Percentiles rank a stretch among this genome's conserved stretches.
Conservation (phyloP, 768 basidiomycete genomes). For the Phallus indusiatus region DNA sequence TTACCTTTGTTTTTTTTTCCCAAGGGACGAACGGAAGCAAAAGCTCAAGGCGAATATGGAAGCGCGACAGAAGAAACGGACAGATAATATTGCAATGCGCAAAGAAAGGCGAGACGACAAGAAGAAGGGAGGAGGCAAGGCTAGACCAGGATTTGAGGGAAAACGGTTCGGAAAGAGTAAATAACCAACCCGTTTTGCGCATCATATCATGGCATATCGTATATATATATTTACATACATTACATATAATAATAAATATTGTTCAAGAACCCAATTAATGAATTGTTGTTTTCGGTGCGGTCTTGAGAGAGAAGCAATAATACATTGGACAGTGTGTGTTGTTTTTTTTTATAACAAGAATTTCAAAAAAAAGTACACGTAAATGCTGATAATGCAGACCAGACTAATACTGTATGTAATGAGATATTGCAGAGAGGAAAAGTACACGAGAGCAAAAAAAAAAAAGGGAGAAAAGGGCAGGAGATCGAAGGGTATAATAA, state of each 20-base stretch:
- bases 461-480: too few relatives aligned
- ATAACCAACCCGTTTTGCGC: conserved; percentile 1
- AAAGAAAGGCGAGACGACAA: conserved; percentile 65
- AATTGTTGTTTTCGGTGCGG: too few relatives aligned
- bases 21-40: conserved; percentile 87
- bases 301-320: too few relatives aligned
- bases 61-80: conserved; percentile 81
- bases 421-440: neutral
- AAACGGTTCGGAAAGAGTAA: conserved; percentile 53
- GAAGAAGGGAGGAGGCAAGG: conserved; percentile 43
- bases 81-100: conserved; percentile 83
- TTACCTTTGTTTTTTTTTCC: conserved; percentile 1
- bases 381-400: neutral
- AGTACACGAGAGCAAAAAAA: neutral
- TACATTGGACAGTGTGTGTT: neutral
- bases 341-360: neutral
- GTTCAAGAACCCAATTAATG: too few relatives aligned
- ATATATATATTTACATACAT: neutral
- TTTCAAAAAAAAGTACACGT: neutral
- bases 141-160: conserved; percentile 82
- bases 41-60: conserved; percentile 65
- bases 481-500: neutral
- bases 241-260: too few relatives aligned
- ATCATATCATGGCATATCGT: neutral
- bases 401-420: neutral